Conservation (phyloP, 2,329 filamentous ascomycete species). For the Lachnellula arida region DNA sequence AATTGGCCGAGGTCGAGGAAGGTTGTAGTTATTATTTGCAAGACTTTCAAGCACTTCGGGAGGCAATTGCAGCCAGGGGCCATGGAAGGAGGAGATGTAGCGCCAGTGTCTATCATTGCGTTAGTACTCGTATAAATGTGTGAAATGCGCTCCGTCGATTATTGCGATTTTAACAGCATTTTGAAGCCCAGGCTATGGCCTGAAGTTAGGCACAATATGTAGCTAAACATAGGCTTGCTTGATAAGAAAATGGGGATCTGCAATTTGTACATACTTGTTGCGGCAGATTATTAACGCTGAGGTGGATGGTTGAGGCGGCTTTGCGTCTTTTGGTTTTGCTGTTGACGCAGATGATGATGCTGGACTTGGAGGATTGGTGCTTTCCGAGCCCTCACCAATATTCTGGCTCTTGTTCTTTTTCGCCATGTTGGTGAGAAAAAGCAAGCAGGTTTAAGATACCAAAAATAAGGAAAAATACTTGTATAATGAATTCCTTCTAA, state of each 20-base stretch:
- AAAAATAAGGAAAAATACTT: not conserved
- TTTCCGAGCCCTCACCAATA: slow-evolving; percentile 26
- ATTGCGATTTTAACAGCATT: not conserved
- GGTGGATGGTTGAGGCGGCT: slow-evolving; percentile 35
- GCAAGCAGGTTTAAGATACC: not conserved
- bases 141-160: not conserved
- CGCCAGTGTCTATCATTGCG: slow-evolving; percentile 64
- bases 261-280: slow-evolving; percentile 55
- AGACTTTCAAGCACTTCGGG: slow-evolving; percentile 74
- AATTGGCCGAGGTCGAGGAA: slow-evolving; percentile 69
- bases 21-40: slow-evolving; percentile 74
- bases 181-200: not conserved
- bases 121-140: slow-evolving; percentile 6
- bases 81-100: slow-evolving; percentile 79
- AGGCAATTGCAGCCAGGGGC: slow-evolving; percentile 76
- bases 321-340: slow-evolving; percentile 26
- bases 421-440: slow-evolving; percentile 34
- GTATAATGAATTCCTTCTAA: too few relatives aligned
- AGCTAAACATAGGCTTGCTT: not conserved
- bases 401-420: slow-evolving; percentile 42
- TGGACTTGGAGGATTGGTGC: slow-evolving; percentile 15
- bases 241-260: not conserved
- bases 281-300: slow-evolving; percentile 58
- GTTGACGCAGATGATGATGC: slow-evolving; percentile 13
- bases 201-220: not conserved